Conservation (phyloP, 495 filamentous ascomycete species). For the Acidomyces sp. region DNA sequence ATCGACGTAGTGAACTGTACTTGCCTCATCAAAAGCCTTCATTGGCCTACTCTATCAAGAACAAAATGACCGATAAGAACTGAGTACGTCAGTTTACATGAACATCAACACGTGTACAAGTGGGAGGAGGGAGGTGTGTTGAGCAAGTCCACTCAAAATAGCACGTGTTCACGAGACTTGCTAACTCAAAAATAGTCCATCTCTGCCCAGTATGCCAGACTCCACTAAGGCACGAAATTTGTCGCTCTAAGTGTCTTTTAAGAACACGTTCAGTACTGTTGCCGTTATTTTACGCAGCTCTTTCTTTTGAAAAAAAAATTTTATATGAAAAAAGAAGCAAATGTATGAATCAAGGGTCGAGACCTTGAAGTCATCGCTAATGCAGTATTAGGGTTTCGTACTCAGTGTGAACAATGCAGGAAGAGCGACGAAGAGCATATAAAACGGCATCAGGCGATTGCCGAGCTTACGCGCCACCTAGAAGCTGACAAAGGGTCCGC, state of each 20-base stretch:
- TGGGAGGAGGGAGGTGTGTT: conserved; percentile 19
- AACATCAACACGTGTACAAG: conserved; percentile 1
- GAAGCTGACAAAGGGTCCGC: conserved; percentile 1
- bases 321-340: background rate
- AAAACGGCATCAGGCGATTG: conserved; percentile 20
- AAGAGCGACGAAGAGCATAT: conserved; percentile 14
- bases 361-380: no score
- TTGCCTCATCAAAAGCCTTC: no score
- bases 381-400: no score
- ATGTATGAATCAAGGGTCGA: no score
- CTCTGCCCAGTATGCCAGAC: conserved; percentile 23
- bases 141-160: conserved; percentile 6
- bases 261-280: conserved; percentile 24
- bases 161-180: background rate
- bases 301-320: conserved; percentile 12
- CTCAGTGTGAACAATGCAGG: conserved; percentile 19
- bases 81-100: background rate
- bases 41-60: no score
- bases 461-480: conserved; percentile 11
- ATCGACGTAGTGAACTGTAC: no score
- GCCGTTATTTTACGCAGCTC: conserved; percentile 20
- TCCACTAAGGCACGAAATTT: conserved; percentile 15
- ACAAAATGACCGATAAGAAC: no score
- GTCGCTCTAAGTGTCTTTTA: conserved; percentile 12
- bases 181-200: conserved; percentile 17